Evolutionary conservation across 2,329 filamentous ascomycete species (phyloP).

Genomic region (Tympanopsis confertula): DNA sequence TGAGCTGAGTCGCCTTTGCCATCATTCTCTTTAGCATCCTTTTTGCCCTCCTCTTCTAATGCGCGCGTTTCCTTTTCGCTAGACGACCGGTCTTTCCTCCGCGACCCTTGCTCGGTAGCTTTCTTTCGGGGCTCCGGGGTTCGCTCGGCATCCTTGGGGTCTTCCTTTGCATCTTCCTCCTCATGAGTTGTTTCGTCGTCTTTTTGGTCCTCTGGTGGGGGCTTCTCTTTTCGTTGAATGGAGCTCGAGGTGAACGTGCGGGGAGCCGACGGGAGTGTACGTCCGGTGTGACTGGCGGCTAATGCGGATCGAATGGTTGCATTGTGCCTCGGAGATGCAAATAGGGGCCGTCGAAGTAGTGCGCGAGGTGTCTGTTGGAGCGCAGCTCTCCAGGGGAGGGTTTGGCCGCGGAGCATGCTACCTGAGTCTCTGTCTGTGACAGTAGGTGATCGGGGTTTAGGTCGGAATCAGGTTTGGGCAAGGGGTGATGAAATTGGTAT

Average conservation of each 20-base stretch:
- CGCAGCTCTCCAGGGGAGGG: slow-evolving; percentile 1
- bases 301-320: not conserved
- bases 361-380: not conserved
- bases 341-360: not conserved
- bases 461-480: too few species aligned
- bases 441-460: too few species aligned
- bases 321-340: not conserved
- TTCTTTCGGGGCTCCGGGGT: not conserved
- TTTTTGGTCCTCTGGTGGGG: not conserved
- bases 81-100: not conserved
- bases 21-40: not conserved
- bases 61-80: not conserved
- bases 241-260: not conserved
- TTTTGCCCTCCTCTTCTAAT: not conserved
- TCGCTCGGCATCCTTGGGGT: not conserved
- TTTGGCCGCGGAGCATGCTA: slow-evolving; percentile 1
- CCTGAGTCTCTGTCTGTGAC: too few species aligned
- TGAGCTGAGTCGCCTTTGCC: not conserved
- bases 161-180: not conserved
- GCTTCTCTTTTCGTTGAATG: not conserved
- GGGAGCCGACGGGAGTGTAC: not conserved
- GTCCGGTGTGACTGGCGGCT: not conserved
- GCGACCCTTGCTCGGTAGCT: not conserved
- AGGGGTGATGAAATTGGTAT: too few species aligned
- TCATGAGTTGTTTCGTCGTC: not conserved